Percentiles rank a stretch among this genome's conserved stretches.
Conservation (phyloP, 495 filamentous ascomycete genomes). For the Talaromyces nanjingensis region DNA sequence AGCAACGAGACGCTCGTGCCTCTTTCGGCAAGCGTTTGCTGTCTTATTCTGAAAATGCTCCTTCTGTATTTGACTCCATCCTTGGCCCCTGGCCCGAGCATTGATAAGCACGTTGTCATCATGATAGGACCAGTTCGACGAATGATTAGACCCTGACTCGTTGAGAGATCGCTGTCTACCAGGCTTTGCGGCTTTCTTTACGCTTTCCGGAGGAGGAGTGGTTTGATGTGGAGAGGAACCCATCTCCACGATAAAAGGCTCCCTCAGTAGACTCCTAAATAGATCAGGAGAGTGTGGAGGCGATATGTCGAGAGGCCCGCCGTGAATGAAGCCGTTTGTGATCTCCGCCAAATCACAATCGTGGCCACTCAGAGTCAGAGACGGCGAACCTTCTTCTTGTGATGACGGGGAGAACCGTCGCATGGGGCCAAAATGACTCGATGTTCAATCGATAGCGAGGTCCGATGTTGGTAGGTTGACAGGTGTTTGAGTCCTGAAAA, state of each 20-base stretch:
- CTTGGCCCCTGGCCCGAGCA: conserved; percentile 57
- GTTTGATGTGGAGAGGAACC: neutral
- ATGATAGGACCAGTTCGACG: conserved; percentile 49
- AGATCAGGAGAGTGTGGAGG: conserved; percentile 2
- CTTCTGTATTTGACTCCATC: conserved; percentile 65
- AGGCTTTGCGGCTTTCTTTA: neutral
- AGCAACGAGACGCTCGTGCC: conserved; percentile 69
- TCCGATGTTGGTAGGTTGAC: neutral
- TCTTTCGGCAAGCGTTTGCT: conserved; percentile 71
- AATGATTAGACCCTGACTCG: neutral
- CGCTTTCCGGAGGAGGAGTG: neutral
- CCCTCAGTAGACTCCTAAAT: neutral
- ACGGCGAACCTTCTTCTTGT: conserved; percentile 6
- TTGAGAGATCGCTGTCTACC: neutral
- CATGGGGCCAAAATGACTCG: conserved; percentile 9
- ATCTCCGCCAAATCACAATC: conserved; percentile 12
- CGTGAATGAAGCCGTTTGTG: conserved; percentile 9
- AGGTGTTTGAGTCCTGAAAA: neutral
- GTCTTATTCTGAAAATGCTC: conserved; percentile 66
- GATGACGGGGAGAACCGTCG: neutral
- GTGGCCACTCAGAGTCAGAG: conserved; percentile 6
- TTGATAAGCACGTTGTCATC: conserved; percentile 57
- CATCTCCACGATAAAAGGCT: neutral
- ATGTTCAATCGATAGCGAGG: neutral
- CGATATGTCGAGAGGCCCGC: conserved; percentile 8